Evolutionary conservation across 1,284 basidiomycete species (phyloP).

Genomic region (Hemileia vastatrix): DNA sequence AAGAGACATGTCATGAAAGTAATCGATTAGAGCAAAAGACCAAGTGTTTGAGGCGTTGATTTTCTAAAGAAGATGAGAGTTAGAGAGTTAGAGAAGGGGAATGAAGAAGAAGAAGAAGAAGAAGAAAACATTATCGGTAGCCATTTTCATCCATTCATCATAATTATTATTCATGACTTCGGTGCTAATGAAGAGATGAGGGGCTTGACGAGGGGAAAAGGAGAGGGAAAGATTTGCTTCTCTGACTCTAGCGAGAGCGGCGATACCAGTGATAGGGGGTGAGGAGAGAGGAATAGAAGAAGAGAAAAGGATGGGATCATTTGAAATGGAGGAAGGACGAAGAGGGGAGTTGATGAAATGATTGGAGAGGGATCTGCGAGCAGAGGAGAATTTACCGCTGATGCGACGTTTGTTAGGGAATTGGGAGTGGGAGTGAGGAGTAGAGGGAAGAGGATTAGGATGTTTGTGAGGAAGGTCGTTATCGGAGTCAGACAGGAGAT

Average conservation of each 20-base stretch:
- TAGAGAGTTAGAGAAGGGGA: background rate
- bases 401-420: constrained; percentile 17
- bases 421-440: no score
- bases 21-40: constrained; percentile 97
- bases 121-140: constrained; percentile 81
- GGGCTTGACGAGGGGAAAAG: background rate
- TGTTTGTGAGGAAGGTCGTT: no score
- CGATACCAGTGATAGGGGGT: background rate
- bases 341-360: constrained; percentile 6
- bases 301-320: background rate
- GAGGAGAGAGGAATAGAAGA: background rate
- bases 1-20: constrained; percentile 98
- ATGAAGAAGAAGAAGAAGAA: background rate
- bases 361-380: constrained; percentile 11
- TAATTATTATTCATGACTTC: constrained; percentile 80
- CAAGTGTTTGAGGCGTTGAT: constrained; percentile 97
- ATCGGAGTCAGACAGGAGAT: no score
- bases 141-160: constrained; percentile 99
- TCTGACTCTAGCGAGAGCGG: constrained; percentile 17
- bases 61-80: constrained; percentile 57
- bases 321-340: background rate
- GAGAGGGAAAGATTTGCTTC: constrained; percentile 11
- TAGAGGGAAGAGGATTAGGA: no score
- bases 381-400: constrained; percentile 14
- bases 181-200: constrained; percentile 17